A percentile compares a stretch with the other conserved stretches of the same genome.
These are phyloP conservation scores for Cladorrhinum samala DNA, from an alignment of 495 filamentous ascomycete genomes.

Conservation along the genomic window DNA sequence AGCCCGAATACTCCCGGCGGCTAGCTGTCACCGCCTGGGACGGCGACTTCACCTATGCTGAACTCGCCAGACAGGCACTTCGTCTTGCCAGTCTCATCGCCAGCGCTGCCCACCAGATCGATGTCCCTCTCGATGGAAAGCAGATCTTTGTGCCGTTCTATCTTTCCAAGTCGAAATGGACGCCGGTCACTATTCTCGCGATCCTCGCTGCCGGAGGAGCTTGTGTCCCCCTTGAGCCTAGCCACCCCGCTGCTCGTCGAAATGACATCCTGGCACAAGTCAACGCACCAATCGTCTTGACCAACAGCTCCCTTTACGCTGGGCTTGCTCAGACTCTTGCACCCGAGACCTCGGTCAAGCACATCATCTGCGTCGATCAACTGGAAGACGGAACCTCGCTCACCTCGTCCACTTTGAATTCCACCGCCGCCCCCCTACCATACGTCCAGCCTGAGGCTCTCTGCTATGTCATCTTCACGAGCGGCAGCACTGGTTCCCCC, in stretches of 20 bases:
- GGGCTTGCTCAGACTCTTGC: background rate
- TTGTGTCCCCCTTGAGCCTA: constrained; percentile 49
- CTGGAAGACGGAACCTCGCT: background rate
- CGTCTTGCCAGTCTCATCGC: constrained; percentile 33
- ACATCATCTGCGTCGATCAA: constrained; percentile 3
- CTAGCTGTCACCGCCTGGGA: constrained; percentile 36
- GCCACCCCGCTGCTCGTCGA: constrained; percentile 47
- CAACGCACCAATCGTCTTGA: constrained; percentile 24
- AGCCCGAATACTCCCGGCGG: constrained; percentile 1
- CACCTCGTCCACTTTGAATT: background rate
- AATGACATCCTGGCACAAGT: constrained; percentile 20
- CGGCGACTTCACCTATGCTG: constrained; percentile 43
- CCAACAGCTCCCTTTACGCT: background rate
- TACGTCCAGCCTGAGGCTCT: constrained; percentile 7
- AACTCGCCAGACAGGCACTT: constrained; percentile 42
- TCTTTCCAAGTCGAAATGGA: constrained; percentile 42
- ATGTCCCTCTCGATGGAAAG: background rate
- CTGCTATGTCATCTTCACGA: constrained; percentile 39
- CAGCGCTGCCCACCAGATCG: background rate
- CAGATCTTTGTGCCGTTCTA: constrained; percentile 31
- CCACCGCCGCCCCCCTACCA: background rate
- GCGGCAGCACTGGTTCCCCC: constrained; percentile 37
- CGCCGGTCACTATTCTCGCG: constrained; percentile 35
- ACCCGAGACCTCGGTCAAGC: background rate
- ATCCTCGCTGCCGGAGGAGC: constrained; percentile 38